Conservation (phyloP, 352 stramenopile genomes). For the Blastocystis sp. region DNA sequence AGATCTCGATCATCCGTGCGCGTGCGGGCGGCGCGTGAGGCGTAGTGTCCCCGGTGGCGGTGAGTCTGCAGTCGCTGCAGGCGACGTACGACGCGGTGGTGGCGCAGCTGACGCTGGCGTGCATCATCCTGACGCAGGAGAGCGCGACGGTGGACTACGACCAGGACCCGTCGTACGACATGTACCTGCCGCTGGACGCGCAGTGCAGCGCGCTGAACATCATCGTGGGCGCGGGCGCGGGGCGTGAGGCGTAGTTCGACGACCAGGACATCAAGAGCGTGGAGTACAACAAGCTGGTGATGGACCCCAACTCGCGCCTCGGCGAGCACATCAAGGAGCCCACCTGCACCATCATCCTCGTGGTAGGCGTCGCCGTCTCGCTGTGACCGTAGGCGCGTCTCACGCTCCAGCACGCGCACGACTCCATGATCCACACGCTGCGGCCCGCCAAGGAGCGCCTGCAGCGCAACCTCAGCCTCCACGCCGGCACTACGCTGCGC, state of each 20-base stretch:
- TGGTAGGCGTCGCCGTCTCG: not conserved
- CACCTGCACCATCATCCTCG: not conserved
- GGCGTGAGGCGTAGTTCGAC: constrained; percentile 4
- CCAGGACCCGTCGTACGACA: not conserved
- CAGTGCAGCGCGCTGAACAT: not conserved
- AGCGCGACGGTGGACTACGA: not conserved
- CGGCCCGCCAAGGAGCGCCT: not conserved
- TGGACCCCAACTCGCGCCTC: constrained; percentile 6
- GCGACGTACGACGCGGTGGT: not conserved
- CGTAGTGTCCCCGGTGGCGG: not conserved
- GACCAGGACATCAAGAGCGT: constrained; percentile 7
- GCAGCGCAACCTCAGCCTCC: not conserved
- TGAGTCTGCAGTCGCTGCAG: not conserved
- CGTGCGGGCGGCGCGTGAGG: not conserved
- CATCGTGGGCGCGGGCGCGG: not conserved
- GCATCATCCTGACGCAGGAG: constrained; percentile 2
- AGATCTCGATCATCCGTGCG: not conserved
- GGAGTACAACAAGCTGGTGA: constrained; percentile 25
- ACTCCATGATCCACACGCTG: constrained; percentile 5
- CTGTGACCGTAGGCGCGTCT: not conserved
- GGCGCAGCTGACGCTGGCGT: not conserved
- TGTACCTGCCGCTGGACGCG: constrained; percentile 15
- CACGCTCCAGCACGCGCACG: not conserved
- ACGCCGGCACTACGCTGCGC: not conserved
- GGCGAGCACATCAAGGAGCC: constrained; percentile 17